Evolutionary conservation across 345 rosid genomes (phyloP), one percentile per base, ranked within the genome.

Genomic region (Pugionium dolabratum): DNA sequence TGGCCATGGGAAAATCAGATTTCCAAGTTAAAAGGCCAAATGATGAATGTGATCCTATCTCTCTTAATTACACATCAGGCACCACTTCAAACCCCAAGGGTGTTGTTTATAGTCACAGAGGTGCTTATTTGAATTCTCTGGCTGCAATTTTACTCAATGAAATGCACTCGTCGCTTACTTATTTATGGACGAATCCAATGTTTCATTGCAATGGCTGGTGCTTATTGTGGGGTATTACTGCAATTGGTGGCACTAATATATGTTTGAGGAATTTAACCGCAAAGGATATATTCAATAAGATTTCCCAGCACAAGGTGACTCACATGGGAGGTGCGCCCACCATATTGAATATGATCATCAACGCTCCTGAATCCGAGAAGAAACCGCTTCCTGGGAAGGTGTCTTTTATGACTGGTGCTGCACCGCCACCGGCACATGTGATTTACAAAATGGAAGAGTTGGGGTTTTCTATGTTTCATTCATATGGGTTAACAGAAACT

Each of bases 131-230:
- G 27, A 88, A 89, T 49, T 60, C 98, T 7, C 63, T 90, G 3
- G 85, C 97, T 0, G 62, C 84, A 0, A 41, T 81, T 75, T 36
- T 84, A 40, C 83, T 86, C 56, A 83, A 80, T 39, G 86, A 70
- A n/a, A 83, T 87, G 80, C 75, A 58, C 0, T 45, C 84, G 0
- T 67, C 77, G 78, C 90, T 92, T 10, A 83, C 79, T 27, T 90
- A 80, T 59, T 72, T 94, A 0, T 94, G 99, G 97, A 80, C 87
- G 0, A 90, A 83, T 32, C 99, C 99, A 1, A 86, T 94, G 96
- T 94, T 94, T 79, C 99, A 93, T 59, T 94, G 96, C 81, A 94
- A 90, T 5, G 97, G 97, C 0, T 90, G 99, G 99, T 88, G 92
- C 68, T 82, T 93, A 1, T 6, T 68, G 4, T 93, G 98, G 98